phyloP scores from a whole-genome alignment of 2,329 filamentous ascomycete genomes.

The Leptosphaerulina australis region DNA sequence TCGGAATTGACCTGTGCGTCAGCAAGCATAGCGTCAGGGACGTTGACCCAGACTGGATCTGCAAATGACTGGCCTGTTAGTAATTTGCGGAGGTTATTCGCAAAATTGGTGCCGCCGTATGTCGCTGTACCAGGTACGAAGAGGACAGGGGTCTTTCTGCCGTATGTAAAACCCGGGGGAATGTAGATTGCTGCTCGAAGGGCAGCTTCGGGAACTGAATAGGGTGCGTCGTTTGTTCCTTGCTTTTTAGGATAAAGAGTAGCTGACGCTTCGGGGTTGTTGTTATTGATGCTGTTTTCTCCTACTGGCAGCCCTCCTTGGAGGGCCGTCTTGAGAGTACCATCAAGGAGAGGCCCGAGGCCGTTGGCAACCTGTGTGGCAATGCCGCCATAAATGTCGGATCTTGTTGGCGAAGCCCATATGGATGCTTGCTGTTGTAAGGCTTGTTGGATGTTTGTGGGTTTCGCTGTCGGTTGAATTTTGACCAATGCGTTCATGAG shows the following conservation, averaged over 20 bases:
- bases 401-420: constrained; percentile 26
- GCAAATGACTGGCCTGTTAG: constrained; percentile 39
- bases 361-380: constrained; percentile 32
- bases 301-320: constrained; percentile 23
- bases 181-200: constrained; percentile 62
- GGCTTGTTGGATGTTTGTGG: constrained; percentile 24
- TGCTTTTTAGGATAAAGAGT: constrained; percentile 48
- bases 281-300: constrained; percentile 33
- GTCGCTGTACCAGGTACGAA: constrained; percentile 61
- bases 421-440: constrained; percentile 16
- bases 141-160: constrained; percentile 57
- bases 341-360: constrained; percentile 23
- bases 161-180: constrained; percentile 53
- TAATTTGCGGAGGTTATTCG: constrained; percentile 58
- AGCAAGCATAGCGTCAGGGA: constrained; percentile 55
- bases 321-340: constrained; percentile 22
- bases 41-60: constrained; percentile 60
- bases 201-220: constrained; percentile 53
- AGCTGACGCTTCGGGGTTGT: constrained; percentile 25
- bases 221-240: constrained; percentile 54
- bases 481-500: constrained; percentile 22
- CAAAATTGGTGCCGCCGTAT: constrained; percentile 55
- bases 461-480: constrained; percentile 23
- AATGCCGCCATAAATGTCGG: constrained; percentile 26
- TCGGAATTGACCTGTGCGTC: constrained; percentile 61